Conservation (phyloP, 257 asterid genomes). For the Solanum chiquidenum region DNA sequence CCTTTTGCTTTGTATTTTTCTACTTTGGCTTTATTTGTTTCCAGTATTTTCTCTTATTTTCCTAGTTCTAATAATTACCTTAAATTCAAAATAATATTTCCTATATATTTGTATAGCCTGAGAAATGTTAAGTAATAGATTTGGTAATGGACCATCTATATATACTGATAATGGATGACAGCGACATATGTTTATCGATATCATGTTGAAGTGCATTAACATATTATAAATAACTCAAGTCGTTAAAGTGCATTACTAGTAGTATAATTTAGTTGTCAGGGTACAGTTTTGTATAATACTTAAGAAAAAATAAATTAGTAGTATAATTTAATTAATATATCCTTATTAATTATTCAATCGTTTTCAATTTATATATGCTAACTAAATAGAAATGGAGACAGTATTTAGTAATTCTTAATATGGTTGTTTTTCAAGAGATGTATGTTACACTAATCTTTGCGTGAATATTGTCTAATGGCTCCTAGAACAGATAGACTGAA, state of each 20-base stretch:
- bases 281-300: not conserved
- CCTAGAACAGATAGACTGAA: not conserved
- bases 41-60: not conserved
- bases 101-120: not conserved
- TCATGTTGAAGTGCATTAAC: not conserved
- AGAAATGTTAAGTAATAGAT: not conserved
- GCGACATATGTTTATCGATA: not conserved
- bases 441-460: not conserved
- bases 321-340: not conserved
- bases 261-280: not conserved
- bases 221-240: not conserved
- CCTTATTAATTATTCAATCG: not conserved
- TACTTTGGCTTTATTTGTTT: conserved; percentile 1
- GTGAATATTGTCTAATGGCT: not conserved
- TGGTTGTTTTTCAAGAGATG: not conserved
- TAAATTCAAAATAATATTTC: not conserved
- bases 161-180: not conserved
- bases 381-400: no score
- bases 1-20: not conserved
- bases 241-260: not conserved
- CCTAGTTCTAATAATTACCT: not conserved
- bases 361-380: not conserved
- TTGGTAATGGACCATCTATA: not conserved
- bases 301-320: not conserved
- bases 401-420: not conserved